Evolutionary conservation across 176 grass and related monocot species (phyloP), one percentile per base, ranked within the genome.

Genomic region (Areca catechu): DNA sequence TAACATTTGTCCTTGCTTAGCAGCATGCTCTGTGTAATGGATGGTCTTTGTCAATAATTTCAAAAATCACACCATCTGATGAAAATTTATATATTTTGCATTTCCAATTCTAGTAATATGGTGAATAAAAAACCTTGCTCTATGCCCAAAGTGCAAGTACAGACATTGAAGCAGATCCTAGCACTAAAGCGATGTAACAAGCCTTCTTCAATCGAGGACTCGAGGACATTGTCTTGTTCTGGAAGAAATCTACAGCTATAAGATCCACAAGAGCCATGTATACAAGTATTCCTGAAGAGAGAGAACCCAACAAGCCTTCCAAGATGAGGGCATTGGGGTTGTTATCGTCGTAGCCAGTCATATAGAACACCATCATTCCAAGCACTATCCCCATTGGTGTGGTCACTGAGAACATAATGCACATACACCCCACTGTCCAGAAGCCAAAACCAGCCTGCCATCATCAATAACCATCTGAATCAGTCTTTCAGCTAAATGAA

Each of bases 201-300:
- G 66, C 69, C 70, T 88, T 89, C 73, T 98, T 98, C 74, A 98
- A 57, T 29, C 63, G 79, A 20, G 57, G 6, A 50, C 71, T 85
- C 7, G 78, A 65, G 20, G 73, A 82, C 78, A 98, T 92, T 68
- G 72, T 79, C 71, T 98, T 98, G 60, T 85, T 85, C 54, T 98
- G 93, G 66, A 98, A 98, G 69, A 98, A 98, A 70, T 98, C 93
- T 20, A 85, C 71, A 17, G 93, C 85, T 82, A 98, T 92, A 48
- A 98, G 81, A 71, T 98, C 93, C 0, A 98, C 93, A 24, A 98
- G 85, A 3, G 83, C 93, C 93, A 98, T 98, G 49, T 98, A 98
- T 23, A 98, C 79, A 60, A 98, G 83, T 48, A 98, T 71, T 77
- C 93, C 93, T 7, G 87, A 73, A 49, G 93, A 98, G 51, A 98